Conservation (phyloP, 352 stramenopile species). For the Pythium periplocum region DNA sequence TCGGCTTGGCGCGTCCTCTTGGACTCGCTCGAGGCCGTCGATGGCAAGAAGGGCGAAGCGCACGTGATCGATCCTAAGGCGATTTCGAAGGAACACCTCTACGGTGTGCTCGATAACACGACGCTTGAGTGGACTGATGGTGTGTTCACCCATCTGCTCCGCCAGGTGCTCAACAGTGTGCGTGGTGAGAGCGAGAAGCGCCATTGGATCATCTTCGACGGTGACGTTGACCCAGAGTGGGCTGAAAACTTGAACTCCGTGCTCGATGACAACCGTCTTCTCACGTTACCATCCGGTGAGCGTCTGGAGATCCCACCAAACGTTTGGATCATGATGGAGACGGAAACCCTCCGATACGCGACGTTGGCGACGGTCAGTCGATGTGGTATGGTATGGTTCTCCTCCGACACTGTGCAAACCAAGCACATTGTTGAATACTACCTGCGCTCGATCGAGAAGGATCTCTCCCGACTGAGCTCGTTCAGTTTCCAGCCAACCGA, state of each 20-base stretch:
- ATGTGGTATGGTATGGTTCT: slow-evolving; percentile 99
- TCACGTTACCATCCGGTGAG: slow-evolving; percentile 99
- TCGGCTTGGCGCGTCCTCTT: slow-evolving; percentile 93
- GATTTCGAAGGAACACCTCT: slow-evolving; percentile 97
- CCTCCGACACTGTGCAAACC: slow-evolving; percentile 92
- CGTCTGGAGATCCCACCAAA: slow-evolving; percentile 97
- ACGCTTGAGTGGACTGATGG: slow-evolving; percentile 99
- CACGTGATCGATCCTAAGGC: slow-evolving; percentile 99
- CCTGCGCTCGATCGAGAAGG: slow-evolving; percentile 63
- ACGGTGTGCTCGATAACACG: slow-evolving; percentile 98
- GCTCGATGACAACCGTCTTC: slow-evolving; percentile 99
- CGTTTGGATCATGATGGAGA: slow-evolving; percentile 99
- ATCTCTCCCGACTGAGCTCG: slow-evolving; percentile 51
- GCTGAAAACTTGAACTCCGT: slow-evolving; percentile 99
- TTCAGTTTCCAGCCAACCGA: slow-evolving; percentile 67
- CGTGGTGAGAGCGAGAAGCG: slow-evolving; percentile 93
- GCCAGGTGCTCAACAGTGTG: slow-evolving; percentile 96
- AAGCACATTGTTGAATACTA: slow-evolving; percentile 89
- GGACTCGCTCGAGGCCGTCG: slow-evolving; percentile 90
- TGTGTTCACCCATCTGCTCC: slow-evolving; percentile 97
- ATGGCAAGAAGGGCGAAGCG: slow-evolving; percentile 95
- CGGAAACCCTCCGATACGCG: slow-evolving; percentile 97
- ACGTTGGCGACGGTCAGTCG: slow-evolving; percentile 99
- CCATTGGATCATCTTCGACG: slow-evolving; percentile 99
- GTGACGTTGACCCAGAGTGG: slow-evolving; percentile 99